These are phyloP conservation scores for Penicillium sp. DNA, from an alignment of 2,329 filamentous ascomycete species.

Conservation along the genomic window DNA sequence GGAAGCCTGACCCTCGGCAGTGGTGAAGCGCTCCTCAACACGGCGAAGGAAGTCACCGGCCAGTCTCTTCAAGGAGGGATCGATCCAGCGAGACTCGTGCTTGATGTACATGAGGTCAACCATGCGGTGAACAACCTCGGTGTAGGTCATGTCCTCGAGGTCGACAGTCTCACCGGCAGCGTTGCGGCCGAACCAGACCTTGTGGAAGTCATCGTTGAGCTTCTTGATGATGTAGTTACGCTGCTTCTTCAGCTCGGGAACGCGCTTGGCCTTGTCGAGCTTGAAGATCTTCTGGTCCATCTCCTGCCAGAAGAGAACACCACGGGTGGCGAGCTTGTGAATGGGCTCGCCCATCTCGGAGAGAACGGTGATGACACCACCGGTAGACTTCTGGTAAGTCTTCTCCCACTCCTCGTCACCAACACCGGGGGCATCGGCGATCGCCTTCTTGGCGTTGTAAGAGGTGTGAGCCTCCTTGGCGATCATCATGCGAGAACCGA, in stretches of 20 bases:
- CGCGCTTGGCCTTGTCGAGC: slow-evolving; percentile 89
- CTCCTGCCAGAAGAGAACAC: slow-evolving; percentile 95
- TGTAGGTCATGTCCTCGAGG: slow-evolving; percentile 94
- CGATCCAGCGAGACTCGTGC: slow-evolving; percentile 89
- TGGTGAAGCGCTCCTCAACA: slow-evolving; percentile 92
- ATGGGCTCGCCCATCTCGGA: slow-evolving; percentile 99
- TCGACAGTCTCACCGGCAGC: slow-evolving; percentile 78
- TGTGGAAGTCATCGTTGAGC: slow-evolving; percentile 94
- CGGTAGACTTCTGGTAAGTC: slow-evolving; percentile 87
- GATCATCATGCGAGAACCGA: slow-evolving; percentile 93
- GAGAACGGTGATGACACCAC: slow-evolving; percentile 92
- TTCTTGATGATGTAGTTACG: slow-evolving; percentile 92
- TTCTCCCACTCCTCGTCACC: slow-evolving; percentile 86
- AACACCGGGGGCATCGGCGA: slow-evolving; percentile 80
- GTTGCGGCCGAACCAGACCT: slow-evolving; percentile 94
- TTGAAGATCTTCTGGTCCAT: slow-evolving; percentile 99
- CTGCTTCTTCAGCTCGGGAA: slow-evolving; percentile 84
- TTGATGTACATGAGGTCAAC: slow-evolving; percentile 89
- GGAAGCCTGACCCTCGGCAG: slow-evolving; percentile 69
- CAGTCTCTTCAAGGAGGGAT: slow-evolving; percentile 76
- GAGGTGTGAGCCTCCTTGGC: slow-evolving; percentile 91
- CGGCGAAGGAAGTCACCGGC: slow-evolving; percentile 96
- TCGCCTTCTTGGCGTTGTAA: slow-evolving; percentile 83
- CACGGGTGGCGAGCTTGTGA: slow-evolving; percentile 95
- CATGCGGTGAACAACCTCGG: slow-evolving; percentile 82